phyloP scores from a whole-genome alignment of 192 early-diverging fungal species.

The Backusella circina region DNA sequence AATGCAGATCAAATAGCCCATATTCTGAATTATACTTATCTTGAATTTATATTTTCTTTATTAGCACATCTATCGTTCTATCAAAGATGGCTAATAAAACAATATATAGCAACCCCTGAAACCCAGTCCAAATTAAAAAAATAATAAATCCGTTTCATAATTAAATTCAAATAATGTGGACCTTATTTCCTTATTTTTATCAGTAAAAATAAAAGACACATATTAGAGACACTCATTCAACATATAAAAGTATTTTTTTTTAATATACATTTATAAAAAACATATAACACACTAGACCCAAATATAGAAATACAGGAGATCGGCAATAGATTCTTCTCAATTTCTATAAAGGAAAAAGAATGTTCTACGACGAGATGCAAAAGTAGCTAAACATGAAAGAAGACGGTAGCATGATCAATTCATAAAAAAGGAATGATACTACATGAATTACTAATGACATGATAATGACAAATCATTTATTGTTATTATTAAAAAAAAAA shows the following conservation, averaged over 20 bases:
- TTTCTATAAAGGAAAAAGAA: background rate
- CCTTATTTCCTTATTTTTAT: background rate
- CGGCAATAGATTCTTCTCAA: background rate
- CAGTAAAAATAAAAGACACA: background rate
- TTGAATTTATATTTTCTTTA: too few species aligned
- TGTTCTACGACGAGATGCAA: background rate
- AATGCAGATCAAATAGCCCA: too few species aligned
- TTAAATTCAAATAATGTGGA: background rate
- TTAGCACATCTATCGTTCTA: too few species aligned
- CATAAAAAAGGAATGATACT: background rate
- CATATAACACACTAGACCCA: background rate
- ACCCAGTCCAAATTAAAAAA: background rate
- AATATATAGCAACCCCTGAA: background rate
- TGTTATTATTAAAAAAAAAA: too few species aligned
- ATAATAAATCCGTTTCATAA: background rate
- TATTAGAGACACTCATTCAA: background rate
- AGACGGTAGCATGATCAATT: background rate
- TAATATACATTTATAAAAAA: background rate
- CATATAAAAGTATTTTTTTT: too few species aligned
- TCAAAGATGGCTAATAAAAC: too few species aligned
- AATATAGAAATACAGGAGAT: background rate
- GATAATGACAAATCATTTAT: background rate
- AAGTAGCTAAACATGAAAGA: background rate
- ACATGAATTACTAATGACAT: background rate
- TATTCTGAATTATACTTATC: too few species aligned